Conservation (phyloP, 257 asterid genomes). For the Solanum pimpinellifolium region DNA sequence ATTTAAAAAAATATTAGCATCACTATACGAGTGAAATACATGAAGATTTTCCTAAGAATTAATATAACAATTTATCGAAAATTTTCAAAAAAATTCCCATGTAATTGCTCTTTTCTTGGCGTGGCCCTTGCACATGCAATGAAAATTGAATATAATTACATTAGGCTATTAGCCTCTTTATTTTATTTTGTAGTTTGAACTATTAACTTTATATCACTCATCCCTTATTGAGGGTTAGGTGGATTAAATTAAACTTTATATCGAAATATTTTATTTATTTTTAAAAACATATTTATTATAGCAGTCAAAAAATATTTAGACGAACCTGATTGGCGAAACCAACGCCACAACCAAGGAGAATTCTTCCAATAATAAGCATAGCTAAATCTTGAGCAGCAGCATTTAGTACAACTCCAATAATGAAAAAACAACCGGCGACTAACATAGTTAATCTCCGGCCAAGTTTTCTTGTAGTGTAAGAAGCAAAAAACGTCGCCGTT, state of each 20-base stretch:
- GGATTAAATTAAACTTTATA: neutral
- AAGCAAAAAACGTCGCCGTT: slow-evolving; percentile 76
- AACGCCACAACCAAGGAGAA: slow-evolving; percentile 77
- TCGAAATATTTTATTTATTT: too few species aligned
- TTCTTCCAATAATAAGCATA: slow-evolving; percentile 84
- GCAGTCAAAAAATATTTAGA: neutral
- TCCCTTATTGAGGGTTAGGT: neutral
- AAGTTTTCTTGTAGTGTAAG: slow-evolving; percentile 66
- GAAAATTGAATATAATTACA: neutral
- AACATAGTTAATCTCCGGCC: slow-evolving; percentile 69
- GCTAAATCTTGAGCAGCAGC: slow-evolving; percentile 73
- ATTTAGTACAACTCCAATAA: slow-evolving; percentile 46
- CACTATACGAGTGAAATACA: too few species aligned
- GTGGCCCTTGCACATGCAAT: neutral
- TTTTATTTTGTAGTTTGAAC: neutral
- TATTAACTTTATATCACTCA: neutral
- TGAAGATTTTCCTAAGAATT: too few species aligned
- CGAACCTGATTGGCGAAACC: slow-evolving; percentile 87
- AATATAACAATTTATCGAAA: too few species aligned
- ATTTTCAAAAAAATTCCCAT: too few species aligned
- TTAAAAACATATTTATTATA: neutral
- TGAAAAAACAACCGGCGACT: slow-evolving; percentile 67
- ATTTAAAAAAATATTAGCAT: too few species aligned
- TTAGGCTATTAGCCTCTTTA: neutral
- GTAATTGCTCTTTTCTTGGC: too few species aligned